phyloP scores from a whole-genome alignment of 2,329 filamentous ascomycete species.

The Sporothrix curviconia region DNA sequence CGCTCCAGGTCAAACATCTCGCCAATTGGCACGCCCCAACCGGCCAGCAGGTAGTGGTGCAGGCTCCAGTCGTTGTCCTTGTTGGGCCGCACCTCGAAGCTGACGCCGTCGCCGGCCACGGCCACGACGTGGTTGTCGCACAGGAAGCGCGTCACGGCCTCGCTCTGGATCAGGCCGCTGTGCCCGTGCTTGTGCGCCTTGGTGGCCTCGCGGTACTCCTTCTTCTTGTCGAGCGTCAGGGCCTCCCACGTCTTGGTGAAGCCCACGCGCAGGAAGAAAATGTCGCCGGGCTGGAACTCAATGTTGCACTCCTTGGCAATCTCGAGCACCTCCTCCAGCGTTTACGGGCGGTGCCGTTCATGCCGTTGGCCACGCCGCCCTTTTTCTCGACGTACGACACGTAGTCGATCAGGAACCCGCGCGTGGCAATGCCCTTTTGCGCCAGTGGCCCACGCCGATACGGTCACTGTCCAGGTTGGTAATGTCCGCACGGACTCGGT shows the following conservation, averaged over 20 bases:
- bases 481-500: conserved; percentile 4
- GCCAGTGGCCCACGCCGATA: conserved; percentile 10
- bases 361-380: conserved; percentile 31
- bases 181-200: not conserved
- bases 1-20: conserved; percentile 14
- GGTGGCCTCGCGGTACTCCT: conserved; percentile 24
- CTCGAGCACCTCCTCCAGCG: conserved; percentile 35
- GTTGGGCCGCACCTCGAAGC: conserved; percentile 34
- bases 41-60: conserved; percentile 8
- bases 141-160: conserved; percentile 46
- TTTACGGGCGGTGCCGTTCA: conserved; percentile 37
- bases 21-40: conserved; percentile 15
- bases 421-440: conserved; percentile 37
- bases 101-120: conserved; percentile 49
- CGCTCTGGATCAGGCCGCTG: conserved; percentile 41
- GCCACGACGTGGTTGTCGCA: conserved; percentile 50
- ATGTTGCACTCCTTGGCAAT: conserved; percentile 39
- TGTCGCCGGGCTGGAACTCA: conserved; percentile 43
- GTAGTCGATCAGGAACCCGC: conserved; percentile 49
- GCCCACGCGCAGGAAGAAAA: conserved; percentile 50
- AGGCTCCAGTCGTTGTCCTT: conserved; percentile 7
- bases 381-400: conserved; percentile 35
- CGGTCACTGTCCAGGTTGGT: not conserved
- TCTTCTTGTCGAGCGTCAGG: conserved; percentile 31
- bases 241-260: conserved; percentile 40